Evolutionary conservation across 345 rosid genomes (phyloP).

Genomic region (Atalantia buxifolia): DNA sequence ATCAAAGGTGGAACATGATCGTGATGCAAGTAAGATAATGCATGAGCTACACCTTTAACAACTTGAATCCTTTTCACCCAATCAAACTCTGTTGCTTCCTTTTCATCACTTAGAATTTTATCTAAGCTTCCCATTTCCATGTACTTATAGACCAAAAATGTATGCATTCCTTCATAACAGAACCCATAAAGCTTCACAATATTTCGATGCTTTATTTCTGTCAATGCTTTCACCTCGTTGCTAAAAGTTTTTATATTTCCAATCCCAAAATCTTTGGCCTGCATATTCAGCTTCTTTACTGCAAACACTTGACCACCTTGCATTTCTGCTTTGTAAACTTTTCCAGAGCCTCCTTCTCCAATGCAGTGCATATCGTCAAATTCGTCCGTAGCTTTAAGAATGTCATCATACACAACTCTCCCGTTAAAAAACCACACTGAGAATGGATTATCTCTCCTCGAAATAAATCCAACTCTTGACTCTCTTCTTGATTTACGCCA

Average conservation of each 20-base stretch:
- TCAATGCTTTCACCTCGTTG: constrained; percentile 25
- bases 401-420: constrained; percentile 24
- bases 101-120: constrained; percentile 6
- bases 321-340: constrained; percentile 33
- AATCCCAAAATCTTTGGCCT: background rate
- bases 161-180: background rate
- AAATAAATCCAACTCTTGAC: background rate
- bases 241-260: constrained; percentile 10
- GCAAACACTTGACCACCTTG: constrained; percentile 18
- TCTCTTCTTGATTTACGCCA: background rate
- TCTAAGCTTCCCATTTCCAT: constrained; percentile 32
- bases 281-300: constrained; percentile 15
- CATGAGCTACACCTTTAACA: constrained; percentile 13
- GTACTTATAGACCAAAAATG: constrained; percentile 26
- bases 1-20: constrained; percentile 15
- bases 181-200: constrained; percentile 17
- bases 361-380: constrained; percentile 28
- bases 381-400: constrained; percentile 25
- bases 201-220: constrained; percentile 16
- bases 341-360: constrained; percentile 34
- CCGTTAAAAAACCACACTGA: constrained; percentile 22
- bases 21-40: constrained; percentile 16
- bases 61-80: constrained; percentile 26
- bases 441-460: background rate
- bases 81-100: constrained; percentile 16